Evolutionary conservation across 345 rosid genomes (phyloP), one percentile per base, ranked within the genome.

Genomic region (Rhodamnia argentea): DNA sequence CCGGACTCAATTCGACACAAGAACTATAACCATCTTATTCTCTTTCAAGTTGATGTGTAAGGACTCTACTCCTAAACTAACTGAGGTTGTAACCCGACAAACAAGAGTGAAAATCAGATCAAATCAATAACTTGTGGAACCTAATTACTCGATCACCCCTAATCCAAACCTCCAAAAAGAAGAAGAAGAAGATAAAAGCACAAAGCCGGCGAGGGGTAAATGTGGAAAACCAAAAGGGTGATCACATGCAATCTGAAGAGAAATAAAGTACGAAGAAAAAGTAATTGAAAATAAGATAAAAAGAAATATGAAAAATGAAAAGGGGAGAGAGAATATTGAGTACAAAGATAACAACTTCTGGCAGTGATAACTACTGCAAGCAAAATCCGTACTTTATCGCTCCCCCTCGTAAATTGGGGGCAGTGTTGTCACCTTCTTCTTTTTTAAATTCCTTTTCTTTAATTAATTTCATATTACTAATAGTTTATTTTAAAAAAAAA

Each of bases 321-420:
- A 64, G 75, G 42, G 14, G 75, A 40, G 75, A 29, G 78, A 64
- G 78, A 70, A 70, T 70, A 70, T 70, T 10, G 86, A 87, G 90
- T 91, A 90, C 93, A 91, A 85, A 91, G 91, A 91, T 92, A 90
- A 90, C 92, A 91, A 92, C 83, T 89, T 91, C 91, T 88, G 90
- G 85, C 91, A 87, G 90, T 85, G 52, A 86, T 40, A 44, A 13
- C 27, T 5, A 37, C 78, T 32, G 78, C 75, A 15, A 7, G 5
- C 76, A 29, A 29, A 27, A 15, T 29, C 76, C 42, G 76, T 64
- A 64, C 76, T 64, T 64, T 64, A 64, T 29, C 42, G 22, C 5
- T 6, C 13, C 42, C 44, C 23, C 78, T 37, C 47, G 78, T 32
- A 70, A 37, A 70, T 70, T 44, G 47, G 24, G 47, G 47, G 7